These are phyloP conservation scores for Vaccinium vitisidaea DNA, from an alignment of 148 eudicot species.

Conservation along the genomic window DNA sequence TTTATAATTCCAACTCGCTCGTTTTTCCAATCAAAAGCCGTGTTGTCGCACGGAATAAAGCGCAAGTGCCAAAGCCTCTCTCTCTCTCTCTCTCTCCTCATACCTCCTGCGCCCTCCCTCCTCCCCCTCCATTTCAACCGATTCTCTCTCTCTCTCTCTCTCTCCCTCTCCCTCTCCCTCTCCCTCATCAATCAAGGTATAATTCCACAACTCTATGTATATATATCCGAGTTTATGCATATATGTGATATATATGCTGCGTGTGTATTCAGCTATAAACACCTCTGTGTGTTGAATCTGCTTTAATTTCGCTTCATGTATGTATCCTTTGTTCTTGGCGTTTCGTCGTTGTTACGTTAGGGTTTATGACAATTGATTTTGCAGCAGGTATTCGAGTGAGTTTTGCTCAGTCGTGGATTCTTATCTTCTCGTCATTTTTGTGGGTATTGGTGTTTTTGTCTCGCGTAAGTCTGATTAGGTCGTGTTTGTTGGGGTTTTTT, in stretches of 20 bases:
- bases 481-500: neutral
- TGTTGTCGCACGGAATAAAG: neutral
- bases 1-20: neutral
- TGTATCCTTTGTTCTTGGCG: neutral
- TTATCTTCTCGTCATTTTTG: neutral
- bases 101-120: neutral
- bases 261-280: neutral
- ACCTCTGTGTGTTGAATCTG: neutral
- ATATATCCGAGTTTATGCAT: neutral
- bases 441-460: neutral
- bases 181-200: constrained; percentile 1
- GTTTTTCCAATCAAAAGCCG: neutral
- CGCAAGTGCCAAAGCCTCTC: neutral
- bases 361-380: neutral
- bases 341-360: neutral
- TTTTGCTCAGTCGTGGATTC: neutral
- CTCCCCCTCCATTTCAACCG: neutral
- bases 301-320: neutral
- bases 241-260: neutral
- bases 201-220: neutral
- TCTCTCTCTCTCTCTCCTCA: neutral
- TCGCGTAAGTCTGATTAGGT: neutral
- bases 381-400: neutral
- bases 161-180: neutral
- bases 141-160: neutral